Evolutionary conservation across 768 basidiomycete genomes (phyloP).

Genomic region (Russula ochroleuca): DNA sequence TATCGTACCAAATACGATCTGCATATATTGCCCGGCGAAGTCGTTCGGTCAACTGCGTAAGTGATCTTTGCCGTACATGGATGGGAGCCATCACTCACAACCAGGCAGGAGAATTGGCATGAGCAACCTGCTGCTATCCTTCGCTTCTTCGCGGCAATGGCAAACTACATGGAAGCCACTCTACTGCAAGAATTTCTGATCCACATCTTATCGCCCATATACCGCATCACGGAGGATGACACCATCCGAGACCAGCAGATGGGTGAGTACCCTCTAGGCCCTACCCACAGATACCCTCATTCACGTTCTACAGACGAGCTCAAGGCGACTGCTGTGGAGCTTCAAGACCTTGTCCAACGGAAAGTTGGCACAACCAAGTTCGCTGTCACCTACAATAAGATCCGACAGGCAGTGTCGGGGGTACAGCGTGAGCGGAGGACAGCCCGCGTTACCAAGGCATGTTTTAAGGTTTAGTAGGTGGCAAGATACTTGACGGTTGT

Average conservation of each 20-base stretch:
- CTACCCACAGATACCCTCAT: not conserved
- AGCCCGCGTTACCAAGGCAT: constrained; percentile 43
- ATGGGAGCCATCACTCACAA: constrained; percentile 2
- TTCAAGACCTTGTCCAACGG: constrained; percentile 80
- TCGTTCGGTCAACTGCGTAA: constrained; percentile 44
- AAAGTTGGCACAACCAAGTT: constrained; percentile 90
- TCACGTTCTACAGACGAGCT: constrained; percentile 59
- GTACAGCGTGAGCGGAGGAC: constrained; percentile 71
- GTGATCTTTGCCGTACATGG: constrained; percentile 26
- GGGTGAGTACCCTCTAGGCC: constrained; percentile 46
- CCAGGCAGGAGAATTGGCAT: constrained; percentile 68
- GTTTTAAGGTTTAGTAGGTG: constrained; percentile 19
- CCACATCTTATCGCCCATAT: constrained; percentile 82
- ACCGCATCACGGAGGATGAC: constrained; percentile 85
- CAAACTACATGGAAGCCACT: constrained; percentile 57
- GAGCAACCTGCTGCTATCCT: constrained; percentile 75
- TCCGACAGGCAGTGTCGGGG: constrained; percentile 64
- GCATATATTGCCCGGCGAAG: constrained; percentile 68
- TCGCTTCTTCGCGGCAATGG: constrained; percentile 93
- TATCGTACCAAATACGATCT: constrained; percentile 82
- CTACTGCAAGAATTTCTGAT: constrained; percentile 66
- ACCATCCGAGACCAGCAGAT: constrained; percentile 72
- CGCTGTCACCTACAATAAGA: constrained; percentile 69
- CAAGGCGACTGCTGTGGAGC: constrained; percentile 71
- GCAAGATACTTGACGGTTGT: constrained; percentile 1